Evolutionary conservation across 805 yeast species (phyloP), one percentile per base, ranked within the genome.

Genomic region (Tetrapisispora nanseiensis): DNA sequence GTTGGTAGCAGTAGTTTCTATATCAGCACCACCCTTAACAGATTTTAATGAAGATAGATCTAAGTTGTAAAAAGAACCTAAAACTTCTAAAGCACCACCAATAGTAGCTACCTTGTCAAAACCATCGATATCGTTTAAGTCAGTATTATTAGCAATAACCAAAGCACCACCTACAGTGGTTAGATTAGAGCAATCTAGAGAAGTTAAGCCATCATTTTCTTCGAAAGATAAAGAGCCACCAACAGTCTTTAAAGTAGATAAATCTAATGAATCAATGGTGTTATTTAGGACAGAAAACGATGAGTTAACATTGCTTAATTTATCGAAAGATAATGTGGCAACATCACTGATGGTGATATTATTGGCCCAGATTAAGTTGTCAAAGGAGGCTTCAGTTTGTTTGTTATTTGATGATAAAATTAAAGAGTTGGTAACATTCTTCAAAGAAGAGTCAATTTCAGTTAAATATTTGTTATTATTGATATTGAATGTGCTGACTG

Each of bases 11-110:
- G 69, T 63, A 48, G 95, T 75, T 64, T 81, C 82, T 61, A 92
- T 74, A 60, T 70, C 70, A 69, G 89, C 94, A 67, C 95, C 96
- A 77, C 98, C 98, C 63, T 78, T 77, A 57, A 92, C 95, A 58
- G 82, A 76, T 56, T 67, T 71, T 64, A 92, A 78, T 26, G 76
- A 58, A 51, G 80, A 77, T 65, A 92, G 75, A 47, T 86, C 69
- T 61, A 92, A 92, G 59, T 78, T 76, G 63, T 78, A 72, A 69
- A 87, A 86, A 66, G 74, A 70, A 73, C 98, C 98, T 52, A 66
- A 67, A 51, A 90, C 68, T 63, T 72, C 72, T 52, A 90, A 78
- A 56, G 97, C 90, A 76, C 98, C 97, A 62, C 82, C 85, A 57
- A 90, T 77, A 47, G 83, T 66, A 62, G 72, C 66, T 59, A 92